Conservation (phyloP, 768 basidiomycete genomes). For the Lactarius hengduanensis region DNA sequence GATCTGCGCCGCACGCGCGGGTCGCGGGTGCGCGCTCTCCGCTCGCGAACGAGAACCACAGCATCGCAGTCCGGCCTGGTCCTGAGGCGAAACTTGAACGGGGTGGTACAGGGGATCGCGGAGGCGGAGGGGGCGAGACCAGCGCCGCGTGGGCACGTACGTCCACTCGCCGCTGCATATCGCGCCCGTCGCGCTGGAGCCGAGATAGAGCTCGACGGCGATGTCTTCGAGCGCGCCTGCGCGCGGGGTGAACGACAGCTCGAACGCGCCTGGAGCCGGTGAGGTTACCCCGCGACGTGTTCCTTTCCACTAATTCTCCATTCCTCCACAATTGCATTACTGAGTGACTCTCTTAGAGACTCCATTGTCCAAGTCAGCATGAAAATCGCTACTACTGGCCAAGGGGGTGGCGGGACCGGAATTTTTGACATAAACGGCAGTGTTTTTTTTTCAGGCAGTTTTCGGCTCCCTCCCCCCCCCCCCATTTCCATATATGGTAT, state of each 20-base stretch:
- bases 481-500: too few species aligned
- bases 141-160: conserved; percentile 73
- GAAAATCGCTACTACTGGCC: too few species aligned
- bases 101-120: conserved; percentile 33
- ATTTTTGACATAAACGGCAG: too few species aligned
- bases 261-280: conserved; percentile 50
- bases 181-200: conserved; percentile 67
- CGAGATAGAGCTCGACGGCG: conserved; percentile 70
- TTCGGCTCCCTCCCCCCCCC: too few species aligned
- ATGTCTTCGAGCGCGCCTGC: conserved; percentile 69
- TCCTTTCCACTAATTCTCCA: too few species aligned
- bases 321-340: too few species aligned
- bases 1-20: conserved; percentile 72
- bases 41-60: conserved; percentile 69
- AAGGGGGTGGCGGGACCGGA: too few species aligned
- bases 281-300: background rate
- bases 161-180: conserved; percentile 81
- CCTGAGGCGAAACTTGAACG: conserved; percentile 45
- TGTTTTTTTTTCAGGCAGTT: too few species aligned
- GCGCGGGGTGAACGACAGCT: conserved; percentile 37
- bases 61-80: conserved; percentile 49
- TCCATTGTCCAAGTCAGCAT: too few species aligned
- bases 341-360: too few species aligned
- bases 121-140: conserved; percentile 65
- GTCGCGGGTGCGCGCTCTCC: conserved; percentile 51